Percentiles rank a stretch among this genome's conserved stretches.
These are phyloP conservation scores for Acorus calamus DNA, from an alignment of 106 monocot genomes.

Conservation along the genomic window DNA sequence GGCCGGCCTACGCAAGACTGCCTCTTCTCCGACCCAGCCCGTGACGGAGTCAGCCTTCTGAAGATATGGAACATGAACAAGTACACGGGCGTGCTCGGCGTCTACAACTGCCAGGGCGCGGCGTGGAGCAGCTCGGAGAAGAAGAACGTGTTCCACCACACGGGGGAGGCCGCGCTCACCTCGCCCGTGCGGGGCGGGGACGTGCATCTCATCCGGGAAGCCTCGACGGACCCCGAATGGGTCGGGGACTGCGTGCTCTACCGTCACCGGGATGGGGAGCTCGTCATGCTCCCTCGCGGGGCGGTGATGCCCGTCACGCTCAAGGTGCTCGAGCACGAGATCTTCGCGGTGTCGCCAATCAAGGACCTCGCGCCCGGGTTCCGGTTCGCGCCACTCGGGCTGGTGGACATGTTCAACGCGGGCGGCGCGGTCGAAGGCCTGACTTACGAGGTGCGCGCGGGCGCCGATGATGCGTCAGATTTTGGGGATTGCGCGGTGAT, in stretches of 20 bases:
- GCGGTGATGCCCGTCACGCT: slow-evolving; percentile 50
- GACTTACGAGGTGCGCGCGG: slow-evolving; percentile 33
- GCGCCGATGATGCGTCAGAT: slow-evolving; percentile 4
- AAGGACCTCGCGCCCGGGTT: slow-evolving; percentile 63
- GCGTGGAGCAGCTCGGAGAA: slow-evolving; percentile 78
- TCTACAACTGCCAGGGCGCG: slow-evolving; percentile 95
- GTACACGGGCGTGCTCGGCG: slow-evolving; percentile 76
- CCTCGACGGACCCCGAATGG: slow-evolving; percentile 51
- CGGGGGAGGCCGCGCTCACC: slow-evolving; percentile 25
- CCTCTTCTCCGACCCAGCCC: slow-evolving; percentile 85
- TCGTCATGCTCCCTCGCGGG: slow-evolving; percentile 32
- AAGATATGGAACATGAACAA: slow-evolving; percentile 99
- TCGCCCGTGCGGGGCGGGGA: slow-evolving; percentile 39
- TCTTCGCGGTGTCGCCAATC: slow-evolving; percentile 64
- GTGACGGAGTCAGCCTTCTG: slow-evolving; percentile 77
- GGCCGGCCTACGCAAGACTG: slow-evolving; percentile 84
- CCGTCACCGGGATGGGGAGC: slow-evolving; percentile 24
- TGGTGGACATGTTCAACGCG: slow-evolving; percentile 83
- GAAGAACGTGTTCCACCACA: slow-evolving; percentile 67
- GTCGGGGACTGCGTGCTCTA: slow-evolving; percentile 62
- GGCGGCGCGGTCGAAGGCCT: slow-evolving; percentile 76
- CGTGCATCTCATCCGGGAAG: slow-evolving; percentile 70
- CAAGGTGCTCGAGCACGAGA: slow-evolving; percentile 64
- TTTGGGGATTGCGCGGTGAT: slow-evolving; percentile 1
- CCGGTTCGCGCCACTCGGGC: slow-evolving; percentile 63